These are phyloP conservation scores for Saturnispora zaruensis DNA, from an alignment of 805 yeast genomes.

Conservation along the genomic window DNA sequence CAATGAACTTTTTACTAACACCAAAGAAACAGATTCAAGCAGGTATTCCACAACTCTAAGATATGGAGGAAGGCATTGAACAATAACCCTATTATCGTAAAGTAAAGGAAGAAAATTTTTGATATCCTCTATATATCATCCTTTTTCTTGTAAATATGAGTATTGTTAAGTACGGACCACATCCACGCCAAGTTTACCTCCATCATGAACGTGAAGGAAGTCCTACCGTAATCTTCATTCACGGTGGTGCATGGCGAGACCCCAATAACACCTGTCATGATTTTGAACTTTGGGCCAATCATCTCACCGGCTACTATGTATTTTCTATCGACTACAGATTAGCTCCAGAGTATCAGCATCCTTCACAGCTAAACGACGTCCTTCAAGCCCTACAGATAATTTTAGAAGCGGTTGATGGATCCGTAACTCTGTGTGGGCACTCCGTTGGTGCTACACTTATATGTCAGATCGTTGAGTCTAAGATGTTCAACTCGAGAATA, in stretches of 20 bases:
- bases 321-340: slow-evolving; percentile 57
- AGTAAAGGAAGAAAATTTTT: background rate
- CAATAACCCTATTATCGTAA: background rate
- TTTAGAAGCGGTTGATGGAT: slow-evolving; percentile 13
- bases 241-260: slow-evolving; percentile 90
- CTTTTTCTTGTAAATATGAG: background rate
- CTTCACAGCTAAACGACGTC: slow-evolving; percentile 53
- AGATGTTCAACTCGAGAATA: slow-evolving; percentile 6
- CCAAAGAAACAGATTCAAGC: background rate
- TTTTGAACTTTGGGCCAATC: slow-evolving; percentile 28
- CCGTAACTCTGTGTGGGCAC: slow-evolving; percentile 51
- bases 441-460: slow-evolving; percentile 72
- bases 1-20: background rate
- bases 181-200: background rate
- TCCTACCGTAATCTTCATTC: slow-evolving; percentile 43
- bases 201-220: background rate
- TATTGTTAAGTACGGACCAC: background rate
- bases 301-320: background rate
- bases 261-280: slow-evolving; percentile 52
- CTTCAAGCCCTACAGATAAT: slow-evolving; percentile 31
- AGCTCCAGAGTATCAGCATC: slow-evolving; percentile 40
- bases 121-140: background rate
- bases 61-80: background rate
- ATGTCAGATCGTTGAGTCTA: slow-evolving; percentile 39
- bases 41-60: background rate